A percentile compares a stretch with the other conserved stretches of the same genome.
Evolutionary conservation across 768 basidiomycete species (phyloP).

Genomic region (Boletus subcaerulescens): DNA sequence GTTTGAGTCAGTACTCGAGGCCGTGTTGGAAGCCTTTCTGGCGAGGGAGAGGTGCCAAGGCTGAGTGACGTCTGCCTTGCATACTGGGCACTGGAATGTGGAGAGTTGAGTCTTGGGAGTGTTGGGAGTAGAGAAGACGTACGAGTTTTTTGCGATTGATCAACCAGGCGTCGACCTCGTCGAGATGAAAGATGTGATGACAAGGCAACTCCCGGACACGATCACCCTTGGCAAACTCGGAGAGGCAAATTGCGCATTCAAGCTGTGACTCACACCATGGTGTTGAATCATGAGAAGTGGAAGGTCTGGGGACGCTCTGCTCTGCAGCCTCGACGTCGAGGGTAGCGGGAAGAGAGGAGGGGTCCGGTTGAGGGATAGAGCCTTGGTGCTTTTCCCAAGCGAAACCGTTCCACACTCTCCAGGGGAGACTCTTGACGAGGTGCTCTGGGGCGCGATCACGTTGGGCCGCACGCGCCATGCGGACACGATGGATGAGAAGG

Average conservation of each 20-base stretch:
- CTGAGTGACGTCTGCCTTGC: conserved; percentile 88
- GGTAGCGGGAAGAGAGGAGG: conserved; percentile 18
- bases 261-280: conserved; percentile 79
- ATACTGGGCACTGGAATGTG: conserved; percentile 73
- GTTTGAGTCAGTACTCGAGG: conserved; percentile 2
- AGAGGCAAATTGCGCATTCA: conserved; percentile 94
- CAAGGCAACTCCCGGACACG: conserved; percentile 90
- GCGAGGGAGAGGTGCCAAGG: conserved; percentile 35
- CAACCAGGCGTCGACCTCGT: conserved; percentile 91
- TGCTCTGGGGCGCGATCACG: conserved; percentile 83
- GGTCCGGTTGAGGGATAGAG: conserved; percentile 25
- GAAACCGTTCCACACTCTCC: conserved; percentile 77
- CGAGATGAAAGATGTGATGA: conserved; percentile 91
- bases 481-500: conserved; percentile 84
- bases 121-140: conserved; percentile 29
- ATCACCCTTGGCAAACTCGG: conserved; percentile 83
- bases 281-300: conserved; percentile 36
- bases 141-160: conserved; percentile 91
- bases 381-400: conserved; percentile 77
- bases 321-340: conserved; percentile 41
- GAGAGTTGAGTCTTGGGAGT: conserved; percentile 1
- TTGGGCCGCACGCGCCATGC: conserved; percentile 76
- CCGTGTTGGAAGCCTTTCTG: conserved; percentile 8
- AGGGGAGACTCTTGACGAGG: conserved; percentile 74
- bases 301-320: conserved; percentile 18